Base-by-base conservation (phyloP, 495 filamentous ascomycete species). In the Parmelia sp. region DNA sequence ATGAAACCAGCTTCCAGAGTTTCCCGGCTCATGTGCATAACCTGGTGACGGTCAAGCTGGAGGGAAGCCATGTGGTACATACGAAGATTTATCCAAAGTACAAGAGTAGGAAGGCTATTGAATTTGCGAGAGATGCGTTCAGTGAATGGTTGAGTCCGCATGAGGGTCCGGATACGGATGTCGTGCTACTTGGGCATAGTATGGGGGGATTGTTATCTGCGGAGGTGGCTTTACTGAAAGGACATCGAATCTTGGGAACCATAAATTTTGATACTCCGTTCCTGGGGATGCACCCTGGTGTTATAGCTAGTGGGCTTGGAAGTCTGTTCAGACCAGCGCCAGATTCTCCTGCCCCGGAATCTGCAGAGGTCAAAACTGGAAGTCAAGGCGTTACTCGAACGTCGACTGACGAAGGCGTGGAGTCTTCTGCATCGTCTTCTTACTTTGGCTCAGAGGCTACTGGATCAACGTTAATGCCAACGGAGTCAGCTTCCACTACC, bases 21-120 rank as follows among this genome's bases (percentile, higher is more conserved):
- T 93, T 96, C 66, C 93, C 93, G 2, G 87, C 87, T 8, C 91
- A 97, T 74, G 82, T 96, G 0, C 93, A 97, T 75, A 83, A 85
- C 71, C 77, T 90, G 29, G 76, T 96, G 39, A 86, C 86, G n/a
- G 75, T 81, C 3, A 79, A 84, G 0, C 72, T 96, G 57, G 75
- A 76, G 47, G 85, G 91, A 27, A 88, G 84, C 12, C 90, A 96
- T 77, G 77, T 85, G 15, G 85, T 97, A 0, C 91, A 95, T 74
- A 88, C 91, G 23, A 94, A 94, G 69, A 86, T 97, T 31, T 97
- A 96, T 75, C 93, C 93, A 1, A 86, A 86, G 42, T 97, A 96
- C 75, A 90, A 90, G 71, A 92, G 90, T 5, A 86, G 90, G 49
- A 84, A 90, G 63, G 79, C 84, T 29, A 86, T 96, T 39, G 78